Base-by-base conservation (phyloP, 2,329 filamentous ascomycete species). In the Conoideocrella luteorostrata region DNA sequence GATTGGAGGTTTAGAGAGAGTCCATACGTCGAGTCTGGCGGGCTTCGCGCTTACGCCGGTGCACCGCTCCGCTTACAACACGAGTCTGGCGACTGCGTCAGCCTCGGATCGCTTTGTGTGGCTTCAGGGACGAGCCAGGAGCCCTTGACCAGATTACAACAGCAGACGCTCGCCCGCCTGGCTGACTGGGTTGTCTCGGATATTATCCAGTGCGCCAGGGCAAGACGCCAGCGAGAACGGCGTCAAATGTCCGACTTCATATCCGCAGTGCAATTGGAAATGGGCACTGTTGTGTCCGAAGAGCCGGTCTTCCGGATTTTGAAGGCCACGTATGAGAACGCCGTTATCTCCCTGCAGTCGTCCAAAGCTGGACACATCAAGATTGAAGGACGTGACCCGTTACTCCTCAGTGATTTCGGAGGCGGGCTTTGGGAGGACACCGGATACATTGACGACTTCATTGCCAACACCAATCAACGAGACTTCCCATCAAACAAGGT, bases 351-450 rank as follows among this genome's bases (percentile, higher is more conserved):
- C 10, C 36, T 39, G 10, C 23, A 39, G 9, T 28, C 0, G 50
- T 67, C 1, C 38, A 50, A 20, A 10, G 21, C 23, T 13, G n/a
- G 10, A 9, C 36, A 28, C 23, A 26, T 39, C 10, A 11, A 28
- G 3, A 41, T 65, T 3, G 51, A 57, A 10, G 54, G 58, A 0
- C 56, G 56, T 3, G 51, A 48, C 0, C 50, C 53, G 0, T 54
- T 70, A 13, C 33, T 48, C 0, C 47, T 56, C 5, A 44, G 49
- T 0, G 58, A 64, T 0, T 38, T 69, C 1, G 57, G 65, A 17
- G 56, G 66, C 5, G 65, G 67, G 0, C 34, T 72, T 0, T 72
- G 69, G 69, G 69, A 72, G 50, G 68, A 72, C 23, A 53, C 53
- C 5, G 59, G 60, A 6, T 56, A 60, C 10, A 60, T 71, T 7